Conservation (phyloP, 192 early-diverging fungal genomes). For the Podila minutissima region DNA sequence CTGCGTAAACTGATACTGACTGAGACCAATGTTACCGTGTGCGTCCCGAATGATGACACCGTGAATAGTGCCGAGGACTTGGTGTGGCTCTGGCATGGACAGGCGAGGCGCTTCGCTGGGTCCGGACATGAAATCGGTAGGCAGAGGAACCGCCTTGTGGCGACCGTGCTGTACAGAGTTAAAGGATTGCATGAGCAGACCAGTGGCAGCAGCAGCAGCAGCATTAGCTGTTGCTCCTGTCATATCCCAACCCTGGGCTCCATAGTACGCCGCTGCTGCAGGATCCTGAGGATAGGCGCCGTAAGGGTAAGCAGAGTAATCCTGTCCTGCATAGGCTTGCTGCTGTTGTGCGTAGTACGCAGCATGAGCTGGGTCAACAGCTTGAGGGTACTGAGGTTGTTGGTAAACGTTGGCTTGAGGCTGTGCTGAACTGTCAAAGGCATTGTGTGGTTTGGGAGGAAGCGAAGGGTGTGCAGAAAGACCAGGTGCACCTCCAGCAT, state of each 20-base stretch:
- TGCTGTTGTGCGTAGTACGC: constrained; percentile 30
- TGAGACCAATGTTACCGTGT: constrained; percentile 67
- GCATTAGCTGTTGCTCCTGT: constrained; percentile 10
- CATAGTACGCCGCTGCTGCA: constrained; percentile 14
- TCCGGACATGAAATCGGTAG: constrained; percentile 67
- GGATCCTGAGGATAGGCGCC: constrained; percentile 50
- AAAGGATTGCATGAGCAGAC: constrained; percentile 48
- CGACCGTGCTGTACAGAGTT: constrained; percentile 53
- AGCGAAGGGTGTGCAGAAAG: constrained; percentile 37
- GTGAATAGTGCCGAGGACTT: constrained; percentile 59
- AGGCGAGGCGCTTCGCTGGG: constrained; percentile 59
- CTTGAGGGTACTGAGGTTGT: constrained; percentile 21
- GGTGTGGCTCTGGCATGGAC: constrained; percentile 67
- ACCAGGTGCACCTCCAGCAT: constrained; percentile 36
- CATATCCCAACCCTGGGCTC: constrained; percentile 45
- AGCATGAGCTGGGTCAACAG: constrained; percentile 21
- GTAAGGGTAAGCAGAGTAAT: constrained; percentile 47
- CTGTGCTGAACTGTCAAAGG: constrained; percentile 44
- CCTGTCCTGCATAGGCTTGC: constrained; percentile 11
- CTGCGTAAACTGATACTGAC: constrained; percentile 58
- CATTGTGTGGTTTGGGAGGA: constrained; percentile 46
- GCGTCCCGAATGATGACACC: constrained; percentile 66
- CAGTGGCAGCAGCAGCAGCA: constrained; percentile 12
- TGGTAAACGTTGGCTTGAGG: constrained; percentile 34
- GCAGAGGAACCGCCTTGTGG: constrained; percentile 61